Conservation (phyloP, 495 filamentous ascomycete genomes). For the Aspergillus saccharolyticus region DNA sequence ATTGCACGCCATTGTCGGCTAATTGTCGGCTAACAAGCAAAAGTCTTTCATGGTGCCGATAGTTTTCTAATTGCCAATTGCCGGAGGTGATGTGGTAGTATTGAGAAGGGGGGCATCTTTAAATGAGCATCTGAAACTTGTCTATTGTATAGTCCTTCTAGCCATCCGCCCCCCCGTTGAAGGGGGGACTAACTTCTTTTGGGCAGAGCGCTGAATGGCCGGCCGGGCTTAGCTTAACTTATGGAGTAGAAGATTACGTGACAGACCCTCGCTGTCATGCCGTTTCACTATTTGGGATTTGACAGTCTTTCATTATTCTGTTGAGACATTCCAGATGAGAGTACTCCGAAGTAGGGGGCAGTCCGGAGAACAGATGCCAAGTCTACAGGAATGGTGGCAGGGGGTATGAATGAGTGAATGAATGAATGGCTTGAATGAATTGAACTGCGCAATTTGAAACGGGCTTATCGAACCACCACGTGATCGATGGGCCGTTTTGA, state of each 20-base stretch:
- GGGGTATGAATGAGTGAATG: not conserved
- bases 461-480: conserved; percentile 20
- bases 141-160: not conserved
- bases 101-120: not conserved
- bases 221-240: too few relatives aligned
- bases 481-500: conserved; percentile 8
- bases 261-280: too few relatives aligned
- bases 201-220: not conserved
- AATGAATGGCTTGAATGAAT: too few relatives aligned
- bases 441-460: too few relatives aligned
- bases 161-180: not conserved
- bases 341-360: too few relatives aligned
- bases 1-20: not conserved
- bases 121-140: not conserved
- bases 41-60: not conserved
- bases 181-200: not conserved
- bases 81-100: not conserved
- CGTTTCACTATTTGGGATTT: too few relatives aligned
- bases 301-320: too few relatives aligned
- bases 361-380: too few relatives aligned
- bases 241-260: too few relatives aligned
- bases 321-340: too few relatives aligned
- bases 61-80: too few relatives aligned
- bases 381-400: too few relatives aligned
- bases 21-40: not conserved